Evolutionary conservation across 2,329 filamentous ascomycete species (phyloP), one percentile per base, ranked within the genome.

Genomic region (Fusarium piperis): DNA sequence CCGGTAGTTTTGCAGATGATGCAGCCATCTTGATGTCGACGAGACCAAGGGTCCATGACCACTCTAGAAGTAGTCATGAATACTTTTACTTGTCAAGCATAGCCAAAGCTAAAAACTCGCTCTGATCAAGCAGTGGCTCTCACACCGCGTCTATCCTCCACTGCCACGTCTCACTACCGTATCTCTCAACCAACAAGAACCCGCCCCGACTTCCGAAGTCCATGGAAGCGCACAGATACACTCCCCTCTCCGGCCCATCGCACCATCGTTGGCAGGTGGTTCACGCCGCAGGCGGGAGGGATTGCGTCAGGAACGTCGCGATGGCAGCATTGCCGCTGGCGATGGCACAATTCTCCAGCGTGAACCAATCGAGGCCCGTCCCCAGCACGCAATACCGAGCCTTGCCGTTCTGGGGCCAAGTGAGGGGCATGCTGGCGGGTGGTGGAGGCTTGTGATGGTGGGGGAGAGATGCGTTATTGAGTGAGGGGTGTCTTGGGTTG

Each of bases 371-470:
- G 56, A 20, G 38, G 23, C 23, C 6, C 9, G 20, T 51, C 26
- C 64, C 35, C 74, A 76, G 74, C 74, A 76, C 74, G 74, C 74
- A 76, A 76, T 76, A 67, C 18, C 53, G 61, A 65, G 65, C 74
- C 59, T 76, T 74, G 69, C 74, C 74, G 62, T 64, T 70, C 74
- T 67, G 48, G 66, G 73, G 44, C 41, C 64, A 67, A 75, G 71
- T 73, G 74, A 77, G 74, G 74, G 73, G 74, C 68, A 70, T 51
- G 32, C 11, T 18, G 51, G 53, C 30, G 44, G 44, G 44, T 48
- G 44, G 44, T 48, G 44, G 44, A 48, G 51, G 64, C 32, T 52
- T 5, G 52, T 41, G 58, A 32, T 70, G 71, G 67, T 67, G 71
- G 67, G 59, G 60, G 70, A 30, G 55, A 51, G 44, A 48, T 48